Evolutionary conservation across 2,329 filamentous ascomycete species (phyloP), one percentile per base, ranked within the genome.

Genomic region (Nigrospora osmanthi): DNA sequence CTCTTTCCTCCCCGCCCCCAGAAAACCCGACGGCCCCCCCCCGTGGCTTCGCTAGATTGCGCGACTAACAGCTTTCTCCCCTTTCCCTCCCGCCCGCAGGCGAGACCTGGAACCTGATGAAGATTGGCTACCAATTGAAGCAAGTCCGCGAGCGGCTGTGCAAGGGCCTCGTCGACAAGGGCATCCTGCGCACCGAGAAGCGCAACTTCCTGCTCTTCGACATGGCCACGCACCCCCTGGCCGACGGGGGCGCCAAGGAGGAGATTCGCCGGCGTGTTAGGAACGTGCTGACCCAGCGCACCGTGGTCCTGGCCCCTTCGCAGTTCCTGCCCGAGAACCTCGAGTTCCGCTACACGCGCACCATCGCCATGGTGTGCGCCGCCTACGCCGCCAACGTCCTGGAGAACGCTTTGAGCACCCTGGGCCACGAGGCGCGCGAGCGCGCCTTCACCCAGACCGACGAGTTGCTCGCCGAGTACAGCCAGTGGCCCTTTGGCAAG

Each of bases 41-140:
- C 7, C 5, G 4, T 6, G 23, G 23, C 23, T 7, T 28, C 23
- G 23, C 23, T 28, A 7, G 23, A 28, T 36, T 36, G 14, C 35
- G 17, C 14, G 17, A 36, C 17, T 36, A n/a, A 36, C 14, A 36
- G 6, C 35, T 9, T n/a, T n/a, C n/a, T 14, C 13, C 13, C 34
- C 34, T 36, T 38, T 6, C 34, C 34, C 35, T 38, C 36, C 42
- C 37, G 19, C 47, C 30, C 23, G 45, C 61, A 97, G 91, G 93
- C 64, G 93, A 98, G 70, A 98, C 93, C 45, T 98, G 93, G 93
- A 98, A 98, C 65, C 73, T 98, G 53, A 97, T 98, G 93, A 98
- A 98, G 76, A 98, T 98, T 58, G 93, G 93, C 64, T 98, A 98
- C 69, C 93, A 98, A 73, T 79, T 98, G 57, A 98, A 98, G 73